Base-by-base conservation (phyloP, 108 stramenopile genomes). In the Mayamaea pseudoterrestris region DNA sequence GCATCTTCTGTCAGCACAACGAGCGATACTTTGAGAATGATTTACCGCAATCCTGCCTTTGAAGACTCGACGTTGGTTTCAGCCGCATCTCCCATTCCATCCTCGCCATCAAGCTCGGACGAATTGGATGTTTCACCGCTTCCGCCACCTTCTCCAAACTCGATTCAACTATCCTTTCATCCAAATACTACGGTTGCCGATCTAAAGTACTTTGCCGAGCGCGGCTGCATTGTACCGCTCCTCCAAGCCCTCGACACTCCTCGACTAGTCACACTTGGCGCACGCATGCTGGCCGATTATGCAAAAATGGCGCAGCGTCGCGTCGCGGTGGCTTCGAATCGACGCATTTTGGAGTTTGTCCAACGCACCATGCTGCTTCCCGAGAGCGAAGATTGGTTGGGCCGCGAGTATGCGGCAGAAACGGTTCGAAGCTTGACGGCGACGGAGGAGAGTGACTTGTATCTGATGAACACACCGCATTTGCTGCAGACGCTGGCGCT, bases 251-350 rank as follows among this genome's bases (percentile, higher is more conserved):
- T 90, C 12, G 74, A 63, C 3, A 80, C 81, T 0, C 76, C 83
- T 23, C 80, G 80, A 16, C 71, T 90, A 27, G 72, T 76, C 41
- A 78, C 80, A 3, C 53, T 84, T 14, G 89, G 89, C 35, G 72
- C 79, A 11, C 61, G 89, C 17, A 84, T 90, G 83, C 44, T 90
- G 32, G 89, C 89, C 14, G 83, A 90, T 51, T 90, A 90, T 58
- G 89, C 89, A 50, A 90, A 90, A 56, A 79, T 86, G 79, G 63
- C 89, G 14, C 68, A 78, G 56, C 76, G 89, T 35, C 66, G 89
- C 27, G 80, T 78, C 11, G 89, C 89, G 0, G 83, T 90, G 11
- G 89, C 89, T 6, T 60, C 59, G 57, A 90, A 90, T 44, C 52
- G 76, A 12, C 42, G 64, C 9, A 90, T 90, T 37, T 55, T 90